Conservation (phyloP, 768 basidiomycete species). For the Leccinum incarnatum region DNA sequence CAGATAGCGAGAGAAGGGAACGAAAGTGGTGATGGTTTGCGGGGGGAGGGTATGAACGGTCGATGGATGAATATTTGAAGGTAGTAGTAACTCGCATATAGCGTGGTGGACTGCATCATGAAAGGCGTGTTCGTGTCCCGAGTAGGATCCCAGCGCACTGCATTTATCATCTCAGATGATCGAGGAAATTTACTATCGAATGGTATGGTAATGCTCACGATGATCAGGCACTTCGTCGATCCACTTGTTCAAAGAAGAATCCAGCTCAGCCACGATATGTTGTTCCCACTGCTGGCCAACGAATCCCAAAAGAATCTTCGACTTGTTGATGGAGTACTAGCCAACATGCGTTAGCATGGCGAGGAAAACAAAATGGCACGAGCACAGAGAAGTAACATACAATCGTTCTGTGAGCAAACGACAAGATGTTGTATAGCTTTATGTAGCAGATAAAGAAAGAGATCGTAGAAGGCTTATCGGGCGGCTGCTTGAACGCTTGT, state of each 20-base stretch:
- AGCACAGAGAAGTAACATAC: constrained; percentile 34
- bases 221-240: constrained; percentile 61
- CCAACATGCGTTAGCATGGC: not conserved
- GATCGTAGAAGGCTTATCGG: constrained; percentile 51
- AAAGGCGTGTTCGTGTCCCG: constrained; percentile 34
- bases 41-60: constrained; percentile 69
- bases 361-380: not conserved
- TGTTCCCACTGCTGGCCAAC: constrained; percentile 58
- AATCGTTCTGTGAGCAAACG: constrained; percentile 60
- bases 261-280: constrained; percentile 66
- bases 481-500: constrained; percentile 59
- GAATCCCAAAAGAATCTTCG: constrained; percentile 50
- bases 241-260: constrained; percentile 79
- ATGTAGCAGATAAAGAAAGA: constrained; percentile 53
- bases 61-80: constrained; percentile 72
- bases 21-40: constrained; percentile 44
- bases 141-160: constrained; percentile 46
- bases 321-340: constrained; percentile 72
- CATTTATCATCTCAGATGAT: constrained; percentile 9
- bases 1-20: constrained; percentile 78
- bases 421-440: constrained; percentile 61
- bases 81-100: constrained; percentile 55
- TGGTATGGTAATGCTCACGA: constrained; percentile 17
- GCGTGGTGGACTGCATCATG: constrained; percentile 48
- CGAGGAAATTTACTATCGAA: not conserved